Evolutionary conservation across 1,284 basidiomycete genomes (phyloP).

Genomic region (Agroathelia rolfsii): DNA sequence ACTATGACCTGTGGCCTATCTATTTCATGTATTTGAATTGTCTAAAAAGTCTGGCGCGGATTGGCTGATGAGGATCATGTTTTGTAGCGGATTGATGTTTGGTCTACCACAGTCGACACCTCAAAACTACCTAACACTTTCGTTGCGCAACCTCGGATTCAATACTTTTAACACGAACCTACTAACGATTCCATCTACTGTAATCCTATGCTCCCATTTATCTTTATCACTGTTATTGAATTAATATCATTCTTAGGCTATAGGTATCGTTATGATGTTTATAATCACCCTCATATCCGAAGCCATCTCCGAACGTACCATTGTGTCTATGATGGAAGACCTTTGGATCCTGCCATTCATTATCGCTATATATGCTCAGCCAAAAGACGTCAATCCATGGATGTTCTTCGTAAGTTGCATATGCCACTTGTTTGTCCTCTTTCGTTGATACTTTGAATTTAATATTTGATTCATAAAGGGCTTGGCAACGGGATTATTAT

Average conservation of each 20-base stretch:
- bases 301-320: constrained; percentile 32
- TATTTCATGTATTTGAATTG: constrained; percentile 47
- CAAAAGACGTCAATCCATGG: constrained; percentile 37
- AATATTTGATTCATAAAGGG: constrained; percentile 12
- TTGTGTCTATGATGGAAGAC: constrained; percentile 37
- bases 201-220: no score
- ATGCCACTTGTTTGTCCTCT: no score
- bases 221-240: no score
- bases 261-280: constrained; percentile 34
- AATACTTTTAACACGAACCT: constrained; percentile 32
- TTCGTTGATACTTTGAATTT: background rate
- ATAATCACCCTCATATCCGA: constrained; percentile 36
- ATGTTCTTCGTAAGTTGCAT: constrained; percentile 27
- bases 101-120: constrained; percentile 42
- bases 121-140: constrained; percentile 48
- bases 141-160: constrained; percentile 48
- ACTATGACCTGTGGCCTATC: constrained; percentile 65
- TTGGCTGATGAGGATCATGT: no score
- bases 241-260: constrained; percentile 41
- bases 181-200: constrained; percentile 28
- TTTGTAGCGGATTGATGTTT: constrained; percentile 29
- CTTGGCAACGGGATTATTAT: constrained; percentile 20
- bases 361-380: constrained; percentile 35
- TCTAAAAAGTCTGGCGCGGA: no score
- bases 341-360: constrained; percentile 45